A percentile compares a stretch with the other conserved stretches of the same genome.
These are phyloP conservation scores for Mycena chlorophos DNA, from an alignment of 768 basidiomycete species.

Conservation along the genomic window DNA sequence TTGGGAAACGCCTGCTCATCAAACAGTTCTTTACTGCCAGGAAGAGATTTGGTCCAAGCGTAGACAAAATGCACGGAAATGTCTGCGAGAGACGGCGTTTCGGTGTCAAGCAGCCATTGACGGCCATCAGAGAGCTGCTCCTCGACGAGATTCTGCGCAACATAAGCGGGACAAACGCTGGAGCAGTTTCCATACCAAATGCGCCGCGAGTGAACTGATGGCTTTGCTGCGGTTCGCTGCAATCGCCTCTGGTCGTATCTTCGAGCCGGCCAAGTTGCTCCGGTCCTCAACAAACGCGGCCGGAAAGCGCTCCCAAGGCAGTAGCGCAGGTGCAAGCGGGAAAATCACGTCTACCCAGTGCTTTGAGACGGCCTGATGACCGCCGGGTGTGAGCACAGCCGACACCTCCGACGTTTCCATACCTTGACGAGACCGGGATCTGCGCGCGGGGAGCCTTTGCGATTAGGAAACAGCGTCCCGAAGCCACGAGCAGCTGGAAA, in stretches of 20 bases:
- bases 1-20: constrained; percentile 40
- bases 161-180: neutral
- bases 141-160: constrained; percentile 35
- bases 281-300: constrained; percentile 51
- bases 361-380: constrained; percentile 41
- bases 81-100: constrained; percentile 52
- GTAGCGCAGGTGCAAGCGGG: constrained; percentile 35
- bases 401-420: neutral
- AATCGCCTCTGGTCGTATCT: constrained; percentile 39
- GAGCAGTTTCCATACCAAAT: constrained; percentile 41
- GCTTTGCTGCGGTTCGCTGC: constrained; percentile 30
- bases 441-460: constrained; percentile 40
- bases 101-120: constrained; percentile 59
- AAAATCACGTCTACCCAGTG: constrained; percentile 51
- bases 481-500: constrained; percentile 52
- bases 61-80: constrained; percentile 51
- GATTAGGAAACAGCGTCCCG: constrained; percentile 48
- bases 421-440: constrained; percentile 50
- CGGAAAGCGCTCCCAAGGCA: constrained; percentile 53
- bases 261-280: constrained; percentile 30
- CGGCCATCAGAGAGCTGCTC: constrained; percentile 43
- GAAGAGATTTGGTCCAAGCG: constrained; percentile 44
- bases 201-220: constrained; percentile 43
- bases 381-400: neutral
- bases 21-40: constrained; percentile 36